These are phyloP conservation scores for Ceratobasidium theobromae DNA, from an alignment of 1,284 basidiomycete species.

Conservation along the genomic window DNA sequence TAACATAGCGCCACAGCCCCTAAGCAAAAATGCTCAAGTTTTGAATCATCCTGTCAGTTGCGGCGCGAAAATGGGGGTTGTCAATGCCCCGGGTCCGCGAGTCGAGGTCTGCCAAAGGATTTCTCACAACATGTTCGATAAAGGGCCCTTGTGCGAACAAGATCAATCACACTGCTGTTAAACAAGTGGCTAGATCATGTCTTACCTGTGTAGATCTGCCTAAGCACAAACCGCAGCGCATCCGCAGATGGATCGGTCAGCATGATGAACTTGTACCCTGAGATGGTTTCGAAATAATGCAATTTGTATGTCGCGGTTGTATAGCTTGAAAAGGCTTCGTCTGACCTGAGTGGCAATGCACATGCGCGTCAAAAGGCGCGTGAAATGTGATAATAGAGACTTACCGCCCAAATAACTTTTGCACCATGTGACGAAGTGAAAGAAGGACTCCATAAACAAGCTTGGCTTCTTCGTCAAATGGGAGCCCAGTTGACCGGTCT, in stretches of 20 bases:
- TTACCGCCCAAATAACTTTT: constrained; percentile 85
- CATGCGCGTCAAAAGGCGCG: neutral
- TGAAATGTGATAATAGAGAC: constrained; percentile 35
- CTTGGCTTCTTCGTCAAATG: constrained; percentile 98
- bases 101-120: constrained; percentile 84
- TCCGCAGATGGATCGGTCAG: constrained; percentile 82
- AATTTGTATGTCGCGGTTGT: constrained; percentile 91
- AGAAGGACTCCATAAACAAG: constrained; percentile 95
- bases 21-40: constrained; percentile 44
- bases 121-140: constrained; percentile 89
- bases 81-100: constrained; percentile 80
- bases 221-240: constrained; percentile 78
- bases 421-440: constrained; percentile 91
- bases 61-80: constrained; percentile 85
- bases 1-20: neutral
- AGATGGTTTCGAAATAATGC: constrained; percentile 88
- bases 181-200: neutral
- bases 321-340: constrained; percentile 90
- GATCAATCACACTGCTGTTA: neutral
- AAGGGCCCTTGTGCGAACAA: constrained; percentile 69
- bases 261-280: constrained; percentile 95
- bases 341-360: constrained; percentile 50
- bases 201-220: constrained; percentile 78
- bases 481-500: constrained; percentile 50
- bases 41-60: constrained; percentile 72